Evolutionary conservation across 331 rosid species (phyloP), one percentile per base, ranked within the genome.

Genomic region (Rhamnella rubrinervis): DNA sequence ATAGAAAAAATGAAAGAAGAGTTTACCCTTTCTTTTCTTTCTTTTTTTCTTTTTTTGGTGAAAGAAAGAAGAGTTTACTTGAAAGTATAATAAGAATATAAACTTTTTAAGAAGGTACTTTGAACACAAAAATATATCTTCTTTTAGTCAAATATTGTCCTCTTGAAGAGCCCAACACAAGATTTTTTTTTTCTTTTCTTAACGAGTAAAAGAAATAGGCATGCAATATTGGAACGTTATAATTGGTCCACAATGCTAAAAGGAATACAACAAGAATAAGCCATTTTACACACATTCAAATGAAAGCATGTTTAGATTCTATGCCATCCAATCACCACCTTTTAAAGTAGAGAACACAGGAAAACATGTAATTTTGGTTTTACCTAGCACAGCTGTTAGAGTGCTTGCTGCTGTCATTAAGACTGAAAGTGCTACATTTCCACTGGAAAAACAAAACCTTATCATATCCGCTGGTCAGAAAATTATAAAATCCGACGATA

Each of bases 341-440:
- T 31, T 31, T 37, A 44, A 65, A 60, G 6, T 35, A 47, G 51
- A 62, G 25, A 71, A 18, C 28, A 63, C 15, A 53, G 20, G 53
- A 16, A 55, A 66, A 63, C 79, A 16, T 70, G 41, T 15, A 39
- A 73, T 19, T 28, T 63, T 50, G 26, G 64, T 78, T 35, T 49
- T 60, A 82, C 96, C 41, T 59, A 92, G 96, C 96, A 89, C 92
- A 0, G 96, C 88, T 21, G 88, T 66, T 69, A 89, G n/a, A 60
- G 98, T 92, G 89, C 96, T 92, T 6, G 89, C 83, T n/a, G 98
- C 89, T 47, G 98, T 92, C 98, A 89, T 92, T 55, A 92, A 60
- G 67, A 92, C 96, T 2, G 98, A 92, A 75, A 92, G 92, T 2
- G 96, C 96, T 71, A 89, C 96, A 56, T 89, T 92, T 83, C 96